Base-by-base conservation (phyloP, 2,329 filamentous ascomycete genomes). In the Metarhizium humberi region DNA sequence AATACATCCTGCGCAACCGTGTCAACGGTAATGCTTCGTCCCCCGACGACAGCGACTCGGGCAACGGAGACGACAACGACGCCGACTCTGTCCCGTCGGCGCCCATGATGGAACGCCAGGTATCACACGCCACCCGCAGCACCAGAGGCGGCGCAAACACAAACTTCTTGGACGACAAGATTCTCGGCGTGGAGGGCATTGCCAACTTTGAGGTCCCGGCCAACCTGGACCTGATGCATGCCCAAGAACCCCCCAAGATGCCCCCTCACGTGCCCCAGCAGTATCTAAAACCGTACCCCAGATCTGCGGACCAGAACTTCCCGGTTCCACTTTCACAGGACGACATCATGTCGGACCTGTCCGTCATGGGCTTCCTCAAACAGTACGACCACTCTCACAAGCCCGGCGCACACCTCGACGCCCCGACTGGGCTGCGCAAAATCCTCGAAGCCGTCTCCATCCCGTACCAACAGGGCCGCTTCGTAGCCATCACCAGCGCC, bases 81-180 rank as follows among this genome's bases (percentile, higher is more conserved):
- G 72, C 71, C 30, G 76, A 79, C 52, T 72, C 73, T 5, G 68
- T 70, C 14, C 71, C 71, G 1, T 74, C 78, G 5, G 81, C 80
- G 1, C 75, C 76, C 14, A 72, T 72, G 53, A 86, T 86, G 82
- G 83, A 86, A 66, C 77, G 82, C 38, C 80, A 82, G 58, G 76
- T 79, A 13, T 86, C 83, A 10, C 82, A 86, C 57, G 80, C 80
- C 13, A 86, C 84, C 18, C 75, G 83, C 47, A 86, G 82, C 67
- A 85, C 80, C 20, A 76, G 82, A 29, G 80, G 74, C n/a, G 72
- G 70, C 30, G 71, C 75, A 53, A 74, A 74, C 57, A 75, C 78
- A 54, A 82, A 81, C 62, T 80, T 81, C 58, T 63, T 78, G 40
- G 81, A 84, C 58, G 78, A 81, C 64, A 80, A 77, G 62, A 71